Percentiles rank a stretch among this genome's conserved stretches.
Evolutionary conservation across 2,329 filamentous ascomycete genomes (phyloP).

Genomic region (Zymoseptoria tritici): DNA sequence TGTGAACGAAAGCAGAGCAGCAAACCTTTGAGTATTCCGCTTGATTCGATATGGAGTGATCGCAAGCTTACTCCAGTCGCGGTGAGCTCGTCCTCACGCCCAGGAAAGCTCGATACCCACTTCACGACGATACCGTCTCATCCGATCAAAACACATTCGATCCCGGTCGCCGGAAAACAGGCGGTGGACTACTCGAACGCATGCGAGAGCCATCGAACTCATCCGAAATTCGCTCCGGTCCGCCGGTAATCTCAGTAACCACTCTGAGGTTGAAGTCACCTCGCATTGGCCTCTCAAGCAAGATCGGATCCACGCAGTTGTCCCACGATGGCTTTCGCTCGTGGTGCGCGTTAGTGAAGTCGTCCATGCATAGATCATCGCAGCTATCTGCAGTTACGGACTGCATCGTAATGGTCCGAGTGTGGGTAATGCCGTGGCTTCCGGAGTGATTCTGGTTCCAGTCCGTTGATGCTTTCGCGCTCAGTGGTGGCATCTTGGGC

Average conservation of each 20-base stretch:
- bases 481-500: conserved; percentile 8
- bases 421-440: conserved; percentile 23
- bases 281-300: conserved; percentile 1
- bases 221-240: background rate
- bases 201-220: background rate
- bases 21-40: no score
- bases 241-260: conserved; percentile 9
- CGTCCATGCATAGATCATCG: background rate
- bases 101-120: background rate
- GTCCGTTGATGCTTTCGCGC: conserved; percentile 6
- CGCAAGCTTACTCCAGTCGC: no score
- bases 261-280: background rate
- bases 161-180: background rate
- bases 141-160: background rate
- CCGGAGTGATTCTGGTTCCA: conserved; percentile 13
- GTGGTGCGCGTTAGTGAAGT: conserved; percentile 1
- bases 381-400: background rate
- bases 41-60: no score
- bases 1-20: no score
- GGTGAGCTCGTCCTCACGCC: no score
- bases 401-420: conserved; percentile 22
- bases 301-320: conserved; percentile 14
- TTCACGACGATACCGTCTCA: background rate
- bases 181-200: background rate
- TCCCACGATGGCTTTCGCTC: conserved; percentile 7